Conservation (phyloP, 1,284 basidiomycete genomes). For the Microbotryomycetes sp. region DNA sequence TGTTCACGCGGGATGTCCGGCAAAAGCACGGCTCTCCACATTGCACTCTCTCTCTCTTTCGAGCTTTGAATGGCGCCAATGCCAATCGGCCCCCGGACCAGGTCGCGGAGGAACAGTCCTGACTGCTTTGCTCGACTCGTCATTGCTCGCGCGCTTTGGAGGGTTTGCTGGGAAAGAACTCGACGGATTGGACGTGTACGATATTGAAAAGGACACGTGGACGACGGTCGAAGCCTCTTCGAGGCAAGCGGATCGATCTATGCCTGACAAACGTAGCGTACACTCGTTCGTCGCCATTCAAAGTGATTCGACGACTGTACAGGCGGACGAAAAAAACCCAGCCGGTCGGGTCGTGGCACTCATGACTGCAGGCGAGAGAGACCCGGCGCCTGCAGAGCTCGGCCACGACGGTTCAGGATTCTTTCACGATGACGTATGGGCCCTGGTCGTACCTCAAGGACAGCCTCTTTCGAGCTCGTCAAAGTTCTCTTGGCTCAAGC, state of each 20-base stretch:
- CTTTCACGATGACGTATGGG: conserved; percentile 18
- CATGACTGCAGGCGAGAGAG: conserved; percentile 40
- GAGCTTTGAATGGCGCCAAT: conserved; percentile 38
- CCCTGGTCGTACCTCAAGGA: neutral
- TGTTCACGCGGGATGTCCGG: conserved; percentile 47
- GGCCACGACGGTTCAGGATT: conserved; percentile 41
- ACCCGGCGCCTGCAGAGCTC: conserved; percentile 37
- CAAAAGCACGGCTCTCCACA: conserved; percentile 39
- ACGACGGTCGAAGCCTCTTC: neutral
- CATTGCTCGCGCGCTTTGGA: conserved; percentile 33
- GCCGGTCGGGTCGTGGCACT: conserved; percentile 34
- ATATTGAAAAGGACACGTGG: conserved; percentile 15
- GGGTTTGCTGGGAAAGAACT: conserved; percentile 42
- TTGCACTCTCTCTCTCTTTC: conserved; percentile 43
- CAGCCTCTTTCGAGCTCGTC: neutral
- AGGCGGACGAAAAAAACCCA: conserved; percentile 1
- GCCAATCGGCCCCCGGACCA: conserved; percentile 43
- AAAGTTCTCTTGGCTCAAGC: conserved; percentile 1
- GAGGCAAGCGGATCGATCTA: neutral
- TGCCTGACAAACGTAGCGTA: conserved; percentile 28
- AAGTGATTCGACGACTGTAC: neutral
- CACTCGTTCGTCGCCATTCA: conserved; percentile 33
- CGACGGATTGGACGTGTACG: conserved; percentile 40
- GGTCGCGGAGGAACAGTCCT: conserved; percentile 43
- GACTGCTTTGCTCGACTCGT: conserved; percentile 14